Evolutionary conservation across 345 rosid species (phyloP).

Genomic region (Rhodamnia rubescens): DNA sequence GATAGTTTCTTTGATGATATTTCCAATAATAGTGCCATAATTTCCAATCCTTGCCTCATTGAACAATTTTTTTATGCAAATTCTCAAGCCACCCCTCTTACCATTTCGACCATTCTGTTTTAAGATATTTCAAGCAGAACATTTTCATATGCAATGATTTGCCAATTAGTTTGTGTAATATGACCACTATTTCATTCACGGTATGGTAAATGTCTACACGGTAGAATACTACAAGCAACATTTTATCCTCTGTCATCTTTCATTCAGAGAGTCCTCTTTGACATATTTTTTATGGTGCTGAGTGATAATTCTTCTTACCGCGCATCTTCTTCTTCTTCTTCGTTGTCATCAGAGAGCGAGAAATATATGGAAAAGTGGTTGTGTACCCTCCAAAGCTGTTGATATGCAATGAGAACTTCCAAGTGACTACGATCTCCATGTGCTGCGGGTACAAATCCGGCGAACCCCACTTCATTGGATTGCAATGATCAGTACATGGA

Average conservation of each 20-base stretch:
- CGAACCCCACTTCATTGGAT: neutral
- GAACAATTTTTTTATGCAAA: neutral
- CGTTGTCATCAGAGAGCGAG: constrained; percentile 34
- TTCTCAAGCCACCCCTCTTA: neutral
- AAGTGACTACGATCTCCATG: neutral
- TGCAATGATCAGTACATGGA: neutral
- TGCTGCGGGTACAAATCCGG: neutral
- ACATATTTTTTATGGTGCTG: neutral
- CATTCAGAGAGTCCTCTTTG: neutral
- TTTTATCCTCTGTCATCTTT: neutral
- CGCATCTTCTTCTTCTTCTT: neutral
- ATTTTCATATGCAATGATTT: neutral
- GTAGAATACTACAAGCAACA: neutral
- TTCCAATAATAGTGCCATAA: neutral
- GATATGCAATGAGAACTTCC: neutral
- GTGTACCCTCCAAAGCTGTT: constrained; percentile 31
- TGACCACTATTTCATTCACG: neutral
- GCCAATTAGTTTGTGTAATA: neutral
- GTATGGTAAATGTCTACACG: neutral
- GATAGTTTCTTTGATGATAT: neutral
- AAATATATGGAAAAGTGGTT: constrained; percentile 56
- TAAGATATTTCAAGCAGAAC: neutral
- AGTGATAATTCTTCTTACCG: neutral
- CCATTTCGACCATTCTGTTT: neutral
- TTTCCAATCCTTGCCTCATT: neutral